phyloP scores from a whole-genome alignment of 1,139 yeast species.

The Blastobotrys petasosporus region DNA sequence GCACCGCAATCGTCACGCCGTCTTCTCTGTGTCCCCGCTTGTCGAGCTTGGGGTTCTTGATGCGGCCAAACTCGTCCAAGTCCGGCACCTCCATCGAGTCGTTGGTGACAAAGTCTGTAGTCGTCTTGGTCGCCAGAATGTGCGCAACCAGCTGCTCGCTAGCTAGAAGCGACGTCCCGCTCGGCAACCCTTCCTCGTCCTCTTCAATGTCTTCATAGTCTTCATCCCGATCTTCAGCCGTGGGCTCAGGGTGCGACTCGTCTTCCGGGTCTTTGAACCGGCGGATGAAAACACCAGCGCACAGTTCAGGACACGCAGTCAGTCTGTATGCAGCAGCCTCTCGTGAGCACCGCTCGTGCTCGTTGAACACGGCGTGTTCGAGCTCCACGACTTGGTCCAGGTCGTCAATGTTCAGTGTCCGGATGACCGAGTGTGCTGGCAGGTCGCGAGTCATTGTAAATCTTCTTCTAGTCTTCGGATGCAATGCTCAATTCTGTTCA shows the following conservation, averaged over 20 bases:
- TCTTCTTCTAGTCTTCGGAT: no score
- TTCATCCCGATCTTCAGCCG: slow-evolving; percentile 8
- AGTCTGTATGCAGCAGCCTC: slow-evolving; percentile 67
- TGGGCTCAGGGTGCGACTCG: no score
- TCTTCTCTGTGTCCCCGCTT: slow-evolving; percentile 70
- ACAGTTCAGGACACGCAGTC: slow-evolving; percentile 78
- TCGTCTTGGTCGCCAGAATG: slow-evolving; percentile 73
- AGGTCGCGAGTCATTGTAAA: slow-evolving; percentile 27
- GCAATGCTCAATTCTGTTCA: no score
- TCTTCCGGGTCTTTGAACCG: slow-evolving; percentile 38
- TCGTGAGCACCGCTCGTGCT: slow-evolving; percentile 55
- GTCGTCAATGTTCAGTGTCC: slow-evolving; percentile 75
- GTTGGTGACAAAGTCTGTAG: slow-evolving; percentile 48
- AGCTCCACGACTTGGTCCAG: slow-evolving; percentile 52
- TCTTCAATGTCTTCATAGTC: slow-evolving; percentile 19
- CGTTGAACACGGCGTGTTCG: slow-evolving; percentile 59
- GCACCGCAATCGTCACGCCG: slow-evolving; percentile 72
- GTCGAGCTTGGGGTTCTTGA: slow-evolving; percentile 29
- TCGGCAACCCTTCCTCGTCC: slow-evolving; percentile 40
- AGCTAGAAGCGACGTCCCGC: slow-evolving; percentile 24
- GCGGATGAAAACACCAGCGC: slow-evolving; percentile 80
- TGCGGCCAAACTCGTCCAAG: slow-evolving; percentile 26
- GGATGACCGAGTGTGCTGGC: slow-evolving; percentile 65
- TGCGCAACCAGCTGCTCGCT: slow-evolving; percentile 76
- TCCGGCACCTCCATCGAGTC: slow-evolving; percentile 61